Evolutionary conservation across 2,329 filamentous ascomycete genomes (phyloP).

Genomic region (Trichoderma oligosporum): DNA sequence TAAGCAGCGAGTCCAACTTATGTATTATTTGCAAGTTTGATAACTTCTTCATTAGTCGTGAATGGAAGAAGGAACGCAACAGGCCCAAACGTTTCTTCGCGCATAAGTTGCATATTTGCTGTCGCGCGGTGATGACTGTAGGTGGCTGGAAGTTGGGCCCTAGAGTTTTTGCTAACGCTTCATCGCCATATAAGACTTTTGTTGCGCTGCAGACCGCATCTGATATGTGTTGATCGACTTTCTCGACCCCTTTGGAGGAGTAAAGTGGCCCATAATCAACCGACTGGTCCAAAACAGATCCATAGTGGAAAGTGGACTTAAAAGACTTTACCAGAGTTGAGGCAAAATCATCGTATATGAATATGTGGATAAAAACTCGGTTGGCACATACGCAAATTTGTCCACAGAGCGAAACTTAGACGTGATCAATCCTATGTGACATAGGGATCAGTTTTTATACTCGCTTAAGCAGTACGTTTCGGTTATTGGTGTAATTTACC

Average conservation of each 20-base stretch:
- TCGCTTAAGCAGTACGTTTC: neutral
- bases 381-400: conserved; percentile 90
- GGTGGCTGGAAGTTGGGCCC: conserved; percentile 65
- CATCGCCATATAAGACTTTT: conserved; percentile 58
- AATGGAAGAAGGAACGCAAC: conserved; percentile 69
- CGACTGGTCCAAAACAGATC: conserved; percentile 53
- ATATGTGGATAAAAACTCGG: conserved; percentile 68
- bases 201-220: conserved; percentile 63
- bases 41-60: conserved; percentile 66
- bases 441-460: no score
- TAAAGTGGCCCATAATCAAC: conserved; percentile 62
- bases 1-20: conserved; percentile 73
- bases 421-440: conserved; percentile 51
- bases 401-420: conserved; percentile 87
- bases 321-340: neutral
- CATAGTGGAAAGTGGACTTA: conserved; percentile 56
- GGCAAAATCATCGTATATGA: conserved; percentile 65
- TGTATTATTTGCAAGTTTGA: conserved; percentile 62
- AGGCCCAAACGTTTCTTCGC: conserved; percentile 74
- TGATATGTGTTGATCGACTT: conserved; percentile 60
- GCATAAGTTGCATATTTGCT: conserved; percentile 57
- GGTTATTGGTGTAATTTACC: conserved; percentile 28
- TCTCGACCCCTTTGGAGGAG: conserved; percentile 51
- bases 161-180: conserved; percentile 30
- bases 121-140: conserved; percentile 68